A percentile compares a stretch with the other conserved stretches of the same genome.
These are phyloP conservation scores for Chrysoporthe austroafricana DNA, from an alignment of 2,329 filamentous ascomycete genomes.

Conservation along the genomic window DNA sequence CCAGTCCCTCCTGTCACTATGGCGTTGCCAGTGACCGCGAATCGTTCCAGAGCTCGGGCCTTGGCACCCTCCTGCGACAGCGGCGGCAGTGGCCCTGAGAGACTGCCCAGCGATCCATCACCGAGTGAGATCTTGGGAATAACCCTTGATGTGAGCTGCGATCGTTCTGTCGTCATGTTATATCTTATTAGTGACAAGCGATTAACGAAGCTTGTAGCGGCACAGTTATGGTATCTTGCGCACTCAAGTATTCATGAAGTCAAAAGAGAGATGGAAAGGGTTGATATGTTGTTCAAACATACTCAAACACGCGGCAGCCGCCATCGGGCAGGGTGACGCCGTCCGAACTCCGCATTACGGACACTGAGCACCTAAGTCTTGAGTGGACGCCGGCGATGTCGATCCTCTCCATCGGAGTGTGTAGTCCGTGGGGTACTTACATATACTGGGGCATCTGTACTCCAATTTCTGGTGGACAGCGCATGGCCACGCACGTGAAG, in stretches of 20 bases:
- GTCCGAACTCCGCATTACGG: not conserved
- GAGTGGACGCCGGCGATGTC: not conserved
- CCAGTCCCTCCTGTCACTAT: slow-evolving; percentile 70
- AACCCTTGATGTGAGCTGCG: slow-evolving; percentile 23
- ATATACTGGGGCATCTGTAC: not conserved
- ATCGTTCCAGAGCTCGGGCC: slow-evolving; percentile 33
- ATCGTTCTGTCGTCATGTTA: slow-evolving; percentile 27
- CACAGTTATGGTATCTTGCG: too few relatives aligned
- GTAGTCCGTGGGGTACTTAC: not conserved
- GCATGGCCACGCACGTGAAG: not conserved
- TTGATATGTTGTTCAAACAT: not conserved
- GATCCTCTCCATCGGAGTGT: not conserved
- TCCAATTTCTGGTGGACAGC: not conserved
- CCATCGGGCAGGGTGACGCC: not conserved
- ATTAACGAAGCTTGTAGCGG: not conserved
- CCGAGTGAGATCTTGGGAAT: slow-evolving; percentile 25
- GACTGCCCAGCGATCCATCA: slow-evolving; percentile 18
- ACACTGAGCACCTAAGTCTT: not conserved
- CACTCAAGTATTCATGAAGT: too few relatives aligned
- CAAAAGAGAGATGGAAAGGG: not conserved
- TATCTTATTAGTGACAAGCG: not conserved
- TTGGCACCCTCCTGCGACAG: slow-evolving; percentile 17
- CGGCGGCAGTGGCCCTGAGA: slow-evolving; percentile 19
- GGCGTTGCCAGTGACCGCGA: slow-evolving; percentile 39
- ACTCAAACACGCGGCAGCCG: too few relatives aligned